Evolutionary conservation across 176 grass and related monocot species (phyloP).

Genomic region (Oryza longistaminata): DNA sequence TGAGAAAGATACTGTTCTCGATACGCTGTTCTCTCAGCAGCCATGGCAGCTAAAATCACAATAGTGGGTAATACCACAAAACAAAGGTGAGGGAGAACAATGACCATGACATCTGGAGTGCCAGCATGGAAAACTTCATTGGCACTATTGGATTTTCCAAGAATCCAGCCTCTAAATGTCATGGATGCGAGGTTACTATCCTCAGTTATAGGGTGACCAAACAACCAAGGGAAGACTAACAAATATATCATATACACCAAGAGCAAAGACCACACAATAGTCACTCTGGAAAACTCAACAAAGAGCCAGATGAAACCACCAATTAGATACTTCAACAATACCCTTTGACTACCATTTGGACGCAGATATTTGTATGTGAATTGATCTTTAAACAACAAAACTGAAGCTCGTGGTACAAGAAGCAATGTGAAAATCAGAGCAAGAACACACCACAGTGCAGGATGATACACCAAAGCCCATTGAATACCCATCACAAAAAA

Average conservation of each 20-base stretch:
- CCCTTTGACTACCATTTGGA: slow-evolving; percentile 41
- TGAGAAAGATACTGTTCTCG: slow-evolving; percentile 68
- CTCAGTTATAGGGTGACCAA: slow-evolving; percentile 74
- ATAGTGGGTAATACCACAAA: slow-evolving; percentile 74
- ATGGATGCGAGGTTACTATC: slow-evolving; percentile 56
- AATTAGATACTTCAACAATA: slow-evolving; percentile 45
- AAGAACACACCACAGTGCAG: slow-evolving; percentile 55
- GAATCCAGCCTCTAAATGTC: slow-evolving; percentile 78
- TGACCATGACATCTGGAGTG: slow-evolving; percentile 87
- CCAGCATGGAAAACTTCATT: slow-evolving; percentile 47
- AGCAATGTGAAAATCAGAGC: slow-evolving; percentile 64
- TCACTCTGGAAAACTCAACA: slow-evolving; percentile 62
- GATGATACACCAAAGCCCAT: slow-evolving; percentile 75
- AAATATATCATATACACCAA: slow-evolving; percentile 75
- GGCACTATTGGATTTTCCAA: slow-evolving; percentile 35
- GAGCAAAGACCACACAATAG: slow-evolving; percentile 64
- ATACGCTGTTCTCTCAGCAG: slow-evolving; percentile 66
- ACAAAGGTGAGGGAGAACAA: slow-evolving; percentile 84
- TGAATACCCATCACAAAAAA: slow-evolving; percentile 90
- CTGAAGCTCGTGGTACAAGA: slow-evolving; percentile 54
- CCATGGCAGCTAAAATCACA: slow-evolving; percentile 69
- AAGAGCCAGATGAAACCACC: slow-evolving; percentile 56
- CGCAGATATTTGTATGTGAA: slow-evolving; percentile 43
- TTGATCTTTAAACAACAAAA: slow-evolving; percentile 57
- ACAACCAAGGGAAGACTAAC: slow-evolving; percentile 80